These are phyloP conservation scores for Xylaria acuta DNA, from an alignment of 495 filamentous ascomycete genomes.

Conservation along the genomic window DNA sequence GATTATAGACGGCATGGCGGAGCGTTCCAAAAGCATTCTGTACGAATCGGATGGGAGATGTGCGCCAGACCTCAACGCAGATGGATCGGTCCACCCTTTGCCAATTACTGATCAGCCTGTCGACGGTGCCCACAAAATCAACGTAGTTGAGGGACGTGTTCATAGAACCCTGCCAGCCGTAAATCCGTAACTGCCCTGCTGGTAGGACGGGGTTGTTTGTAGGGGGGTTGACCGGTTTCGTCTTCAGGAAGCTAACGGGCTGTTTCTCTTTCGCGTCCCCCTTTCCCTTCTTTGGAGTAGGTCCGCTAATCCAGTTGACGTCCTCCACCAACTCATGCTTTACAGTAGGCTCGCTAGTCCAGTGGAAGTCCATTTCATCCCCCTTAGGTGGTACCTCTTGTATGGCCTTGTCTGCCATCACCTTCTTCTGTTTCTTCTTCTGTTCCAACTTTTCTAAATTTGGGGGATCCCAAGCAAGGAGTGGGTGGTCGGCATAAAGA, in stretches of 20 bases:
- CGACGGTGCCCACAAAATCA: slow-evolving; percentile 12
- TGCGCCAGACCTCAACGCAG: slow-evolving; percentile 33
- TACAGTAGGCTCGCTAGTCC: neutral
- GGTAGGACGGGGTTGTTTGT: neutral
- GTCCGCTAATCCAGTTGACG: neutral
- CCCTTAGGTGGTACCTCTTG: slow-evolving; percentile 23
- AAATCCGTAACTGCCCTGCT: neutral
- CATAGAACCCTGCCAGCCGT: slow-evolving; percentile 22
- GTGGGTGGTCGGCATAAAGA: too few species aligned
- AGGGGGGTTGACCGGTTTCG: neutral
- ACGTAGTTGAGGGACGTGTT: neutral
- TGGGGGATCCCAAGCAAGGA: too few species aligned
- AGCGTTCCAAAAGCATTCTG: slow-evolving; percentile 21
- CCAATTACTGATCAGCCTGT: slow-evolving; percentile 21
- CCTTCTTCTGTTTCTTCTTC: neutral
- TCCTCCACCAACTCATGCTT: neutral
- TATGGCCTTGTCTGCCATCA: neutral
- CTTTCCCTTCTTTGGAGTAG: neutral
- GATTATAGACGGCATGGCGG: neutral
- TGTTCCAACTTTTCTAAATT: too few species aligned
- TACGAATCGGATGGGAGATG: neutral
- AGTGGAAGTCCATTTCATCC: neutral
- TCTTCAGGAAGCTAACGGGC: too few species aligned
- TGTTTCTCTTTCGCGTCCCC: neutral
- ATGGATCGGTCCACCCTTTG: slow-evolving; percentile 21